phyloP scores from a whole-genome alignment of 2,329 filamentous ascomycete genomes.

The Ophiostoma angusticollis region DNA sequence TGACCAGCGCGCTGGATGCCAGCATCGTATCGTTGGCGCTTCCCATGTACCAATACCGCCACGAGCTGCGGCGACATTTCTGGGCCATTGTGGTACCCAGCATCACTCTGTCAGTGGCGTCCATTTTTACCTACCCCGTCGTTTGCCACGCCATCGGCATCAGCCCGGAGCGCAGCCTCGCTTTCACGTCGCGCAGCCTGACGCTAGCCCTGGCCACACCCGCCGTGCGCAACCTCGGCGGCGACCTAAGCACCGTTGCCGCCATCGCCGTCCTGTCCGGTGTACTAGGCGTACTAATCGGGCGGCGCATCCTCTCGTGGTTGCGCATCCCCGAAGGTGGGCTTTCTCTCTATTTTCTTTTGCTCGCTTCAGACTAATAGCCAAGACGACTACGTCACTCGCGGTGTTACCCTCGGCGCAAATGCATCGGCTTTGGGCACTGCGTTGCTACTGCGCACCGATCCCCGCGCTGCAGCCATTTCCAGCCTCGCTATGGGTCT shows the following conservation, averaged over 20 bases:
- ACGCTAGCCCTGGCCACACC: constrained; percentile 48
- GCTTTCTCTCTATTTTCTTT: constrained; percentile 6
- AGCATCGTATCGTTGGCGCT: constrained; percentile 46
- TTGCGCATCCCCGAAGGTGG: constrained; percentile 41
- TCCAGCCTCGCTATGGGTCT: constrained; percentile 48
- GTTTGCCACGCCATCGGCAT: constrained; percentile 44
- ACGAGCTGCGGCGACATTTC: constrained; percentile 41
- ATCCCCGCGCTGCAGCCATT: constrained; percentile 45
- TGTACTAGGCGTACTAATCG: constrained; percentile 45
- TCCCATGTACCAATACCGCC: constrained; percentile 48
- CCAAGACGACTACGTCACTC: constrained; percentile 47
- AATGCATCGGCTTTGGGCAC: constrained; percentile 49
- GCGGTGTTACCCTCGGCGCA: constrained; percentile 48
- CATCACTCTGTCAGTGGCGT: constrained; percentile 35
- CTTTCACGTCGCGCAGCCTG: constrained; percentile 43
- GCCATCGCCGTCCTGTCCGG: constrained; percentile 47
- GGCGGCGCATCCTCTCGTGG: constrained; percentile 32
- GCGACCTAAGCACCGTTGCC: constrained; percentile 41
- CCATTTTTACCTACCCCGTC: constrained; percentile 44
- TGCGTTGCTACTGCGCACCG: constrained; percentile 40
- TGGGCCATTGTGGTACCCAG: constrained; percentile 41
- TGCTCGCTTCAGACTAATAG: neutral
- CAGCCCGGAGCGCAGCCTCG: constrained; percentile 34
- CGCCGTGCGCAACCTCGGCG: constrained; percentile 41
- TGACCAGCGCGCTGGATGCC: constrained; percentile 41